Percentiles rank a stretch among this genome's conserved stretches.
Conservation (phyloP, 495 filamentous ascomycete genomes). For the Penicillium bialowiezense region DNA sequence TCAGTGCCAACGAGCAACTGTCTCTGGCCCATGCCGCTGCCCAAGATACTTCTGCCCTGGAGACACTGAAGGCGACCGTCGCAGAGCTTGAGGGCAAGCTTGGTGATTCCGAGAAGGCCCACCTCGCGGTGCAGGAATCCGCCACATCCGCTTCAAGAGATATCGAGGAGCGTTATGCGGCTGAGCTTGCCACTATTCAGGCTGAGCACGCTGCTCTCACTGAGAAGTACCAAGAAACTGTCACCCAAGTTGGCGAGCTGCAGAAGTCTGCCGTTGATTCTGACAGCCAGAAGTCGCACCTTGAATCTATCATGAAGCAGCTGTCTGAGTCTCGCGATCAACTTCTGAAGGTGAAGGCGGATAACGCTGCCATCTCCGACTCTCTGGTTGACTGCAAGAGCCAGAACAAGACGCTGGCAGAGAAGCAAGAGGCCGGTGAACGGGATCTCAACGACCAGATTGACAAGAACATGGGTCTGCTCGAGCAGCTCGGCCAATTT, state of each 20-base stretch:
- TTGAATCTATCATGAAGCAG: constrained; percentile 34
- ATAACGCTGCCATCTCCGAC: constrained; percentile 26
- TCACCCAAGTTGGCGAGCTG: constrained; percentile 31
- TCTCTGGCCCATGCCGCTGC: constrained; percentile 33
- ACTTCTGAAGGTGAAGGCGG: constrained; percentile 29
- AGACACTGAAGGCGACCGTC: constrained; percentile 34
- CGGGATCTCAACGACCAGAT: constrained; percentile 44
- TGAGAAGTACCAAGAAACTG: constrained; percentile 30
- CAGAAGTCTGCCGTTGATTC: constrained; percentile 32
- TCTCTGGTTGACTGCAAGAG: constrained; percentile 33
- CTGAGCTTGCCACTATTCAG: constrained; percentile 31
- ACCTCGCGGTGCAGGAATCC: constrained; percentile 27
- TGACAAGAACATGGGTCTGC: constrained; percentile 49
- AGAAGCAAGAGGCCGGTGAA: constrained; percentile 35
- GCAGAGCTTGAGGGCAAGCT: constrained; percentile 39
- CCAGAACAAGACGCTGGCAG: constrained; percentile 34
- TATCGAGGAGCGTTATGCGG: constrained; percentile 30
- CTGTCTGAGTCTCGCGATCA: constrained; percentile 36
- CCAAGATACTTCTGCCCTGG: constrained; percentile 38
- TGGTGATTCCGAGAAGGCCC: constrained; percentile 29
- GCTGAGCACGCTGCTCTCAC: constrained; percentile 31
- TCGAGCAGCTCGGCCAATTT: constrained; percentile 42
- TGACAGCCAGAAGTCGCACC: constrained; percentile 29
- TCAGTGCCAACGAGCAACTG: constrained; percentile 32
- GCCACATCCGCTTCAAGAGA: constrained; percentile 24